Conservation (phyloP, 805 yeast species). For the Scheffersomyces coipomensis region DNA sequence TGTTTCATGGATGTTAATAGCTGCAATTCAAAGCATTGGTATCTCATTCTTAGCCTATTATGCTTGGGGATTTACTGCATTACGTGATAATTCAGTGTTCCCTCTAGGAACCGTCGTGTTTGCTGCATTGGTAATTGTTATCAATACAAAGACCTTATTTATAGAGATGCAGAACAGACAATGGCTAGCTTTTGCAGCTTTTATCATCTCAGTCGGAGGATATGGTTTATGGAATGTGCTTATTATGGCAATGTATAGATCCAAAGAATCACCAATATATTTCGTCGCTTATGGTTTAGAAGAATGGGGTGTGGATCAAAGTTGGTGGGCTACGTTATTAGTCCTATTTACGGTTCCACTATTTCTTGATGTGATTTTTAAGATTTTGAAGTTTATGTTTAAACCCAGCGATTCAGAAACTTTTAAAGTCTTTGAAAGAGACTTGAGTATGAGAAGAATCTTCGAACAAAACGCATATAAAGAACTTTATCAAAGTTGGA, state of each 20-base stretch:
- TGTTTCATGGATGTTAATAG: constrained; percentile 74
- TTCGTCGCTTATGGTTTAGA: constrained; percentile 70
- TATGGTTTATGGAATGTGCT: constrained; percentile 83
- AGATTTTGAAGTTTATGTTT: constrained; percentile 54
- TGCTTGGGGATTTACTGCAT: constrained; percentile 69
- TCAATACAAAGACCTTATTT: constrained; percentile 76
- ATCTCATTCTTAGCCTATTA: constrained; percentile 65
- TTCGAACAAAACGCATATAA: constrained; percentile 72
- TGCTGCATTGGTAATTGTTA: constrained; percentile 67
- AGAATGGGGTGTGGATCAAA: constrained; percentile 74
- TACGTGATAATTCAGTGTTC: constrained; percentile 72
- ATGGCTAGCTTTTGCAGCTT: constrained; percentile 63
- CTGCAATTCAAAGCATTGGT: constrained; percentile 68
- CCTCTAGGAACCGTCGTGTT: constrained; percentile 79
- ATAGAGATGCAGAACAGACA: constrained; percentile 78
- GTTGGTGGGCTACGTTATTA: constrained; percentile 82
- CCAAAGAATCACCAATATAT: constrained; percentile 55
- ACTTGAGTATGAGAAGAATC: constrained; percentile 58
- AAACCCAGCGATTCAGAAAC: constrained; percentile 74
- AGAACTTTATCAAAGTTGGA: constrained; percentile 81
- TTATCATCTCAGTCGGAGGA: constrained; percentile 73
- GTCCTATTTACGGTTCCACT: constrained; percentile 58
- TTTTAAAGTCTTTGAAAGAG: constrained; percentile 76
- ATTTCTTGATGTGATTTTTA: constrained; percentile 62
- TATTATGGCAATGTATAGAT: constrained; percentile 65